Base-by-base conservation (phyloP, 306 rosid genomes). In the Elaeagnus macrophylla region DNA sequence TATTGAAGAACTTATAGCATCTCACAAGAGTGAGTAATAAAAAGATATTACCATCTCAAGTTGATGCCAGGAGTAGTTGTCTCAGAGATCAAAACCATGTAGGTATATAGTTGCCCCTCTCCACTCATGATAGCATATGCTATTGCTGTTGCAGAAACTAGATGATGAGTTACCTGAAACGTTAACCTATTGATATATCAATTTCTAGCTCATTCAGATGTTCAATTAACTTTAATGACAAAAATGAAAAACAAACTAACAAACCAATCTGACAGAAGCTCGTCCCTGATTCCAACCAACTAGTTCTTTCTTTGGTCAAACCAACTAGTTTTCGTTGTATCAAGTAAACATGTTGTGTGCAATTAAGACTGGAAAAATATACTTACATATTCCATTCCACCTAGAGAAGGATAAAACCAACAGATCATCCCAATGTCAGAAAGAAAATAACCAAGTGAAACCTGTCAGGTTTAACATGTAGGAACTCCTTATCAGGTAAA, bases 311-410 rank as follows among this genome's bases (percentile, higher is more conserved):
- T 17, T 1, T 38, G n/a, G 10, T 2, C 15, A 12, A 13, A 9
- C 11, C 46, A 60, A 6, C 16, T 9, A 7, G 45, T 62, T 62
- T 35, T 25, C 4, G 32, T 25, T 3, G 32, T 5, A 25, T 25
- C 32, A 25, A 25, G 32, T 25, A 25, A 25, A 25, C 52, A 35
- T 37, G 7, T 39, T 55, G 6, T 48, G 19, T 5, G 50, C 20
- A 54, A 46, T 18, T 37, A 48, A 73, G 52, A 67, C 62, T 52
- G 49, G 56, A 61, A 54, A 43, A 72, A 67, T 61, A 56, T 59
- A 76, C 99, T 91, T 87, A 91, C 99, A 80, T 84, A 91, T 70
- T 91, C 99, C 79, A 78, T 54, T 74, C 99, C 99, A 63, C 99
- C 99, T 39, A 91, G 74, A 65, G 91, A 70, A 66, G 96, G 96